phyloP scores from a whole-genome alignment of 78 protist genomes.

The Pigoraptor vietnamica region DNA sequence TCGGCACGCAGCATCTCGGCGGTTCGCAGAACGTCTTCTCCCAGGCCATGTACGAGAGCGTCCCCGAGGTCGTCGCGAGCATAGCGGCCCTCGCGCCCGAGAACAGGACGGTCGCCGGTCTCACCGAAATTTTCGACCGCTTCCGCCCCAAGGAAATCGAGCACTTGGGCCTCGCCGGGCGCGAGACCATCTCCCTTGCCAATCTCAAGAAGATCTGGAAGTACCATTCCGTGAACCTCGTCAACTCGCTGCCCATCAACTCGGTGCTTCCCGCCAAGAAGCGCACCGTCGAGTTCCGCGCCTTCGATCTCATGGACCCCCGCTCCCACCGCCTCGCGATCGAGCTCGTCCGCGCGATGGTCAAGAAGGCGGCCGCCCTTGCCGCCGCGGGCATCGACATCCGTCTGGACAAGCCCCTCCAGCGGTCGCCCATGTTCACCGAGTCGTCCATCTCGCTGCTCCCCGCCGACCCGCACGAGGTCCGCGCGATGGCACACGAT shows the following conservation, averaged over 20 bases:
- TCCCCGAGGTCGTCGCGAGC: background rate
- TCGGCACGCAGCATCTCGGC: background rate
- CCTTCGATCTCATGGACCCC: background rate
- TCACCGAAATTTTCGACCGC: background rate
- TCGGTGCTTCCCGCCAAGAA: background rate
- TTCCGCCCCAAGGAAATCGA: background rate
- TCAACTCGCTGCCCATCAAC: background rate
- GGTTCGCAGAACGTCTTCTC: background rate
- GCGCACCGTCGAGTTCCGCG: constrained; percentile 1
- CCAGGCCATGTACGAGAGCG: background rate
- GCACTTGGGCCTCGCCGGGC: background rate
- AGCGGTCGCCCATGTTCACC: background rate
- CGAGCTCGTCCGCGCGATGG: background rate
- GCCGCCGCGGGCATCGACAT: background rate
- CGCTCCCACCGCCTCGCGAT: background rate
- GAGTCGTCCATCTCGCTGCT: background rate
- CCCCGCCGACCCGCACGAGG: background rate
- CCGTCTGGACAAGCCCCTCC: background rate
- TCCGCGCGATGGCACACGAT: background rate
- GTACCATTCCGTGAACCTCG: background rate
- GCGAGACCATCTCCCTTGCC: background rate
- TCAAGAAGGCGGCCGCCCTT: background rate
- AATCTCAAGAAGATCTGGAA: background rate
- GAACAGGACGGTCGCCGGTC: background rate
- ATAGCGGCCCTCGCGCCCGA: background rate